Evolutionary conservation across 164 flowering plant genomes (phyloP).

Genomic region (Sedum album): DNA sequence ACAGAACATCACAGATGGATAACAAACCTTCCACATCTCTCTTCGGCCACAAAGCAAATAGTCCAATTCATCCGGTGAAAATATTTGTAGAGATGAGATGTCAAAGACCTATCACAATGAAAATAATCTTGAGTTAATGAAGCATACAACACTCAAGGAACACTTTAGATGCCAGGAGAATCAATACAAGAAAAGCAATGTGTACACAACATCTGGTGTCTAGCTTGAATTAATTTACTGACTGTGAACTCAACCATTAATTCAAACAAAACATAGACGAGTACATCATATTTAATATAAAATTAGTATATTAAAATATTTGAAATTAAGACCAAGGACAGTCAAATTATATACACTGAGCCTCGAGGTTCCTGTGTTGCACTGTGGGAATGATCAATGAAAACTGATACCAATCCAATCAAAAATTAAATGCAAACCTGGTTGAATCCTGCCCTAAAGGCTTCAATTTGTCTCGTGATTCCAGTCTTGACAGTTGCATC

Average conservation of each 20-base stretch:
- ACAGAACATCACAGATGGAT: background rate
- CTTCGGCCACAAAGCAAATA: conserved; percentile 89
- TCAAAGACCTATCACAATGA: conserved; percentile 68
- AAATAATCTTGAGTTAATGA: background rate
- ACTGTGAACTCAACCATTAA: background rate
- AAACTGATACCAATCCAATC: background rate
- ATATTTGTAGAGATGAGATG: conserved; percentile 78
- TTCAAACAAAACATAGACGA: background rate
- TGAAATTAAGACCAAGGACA: background rate
- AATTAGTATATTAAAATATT: too few relatives aligned
- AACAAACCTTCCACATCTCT: conserved; percentile 89
- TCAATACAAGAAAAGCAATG: background rate
- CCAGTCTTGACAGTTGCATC: conserved; percentile 90
- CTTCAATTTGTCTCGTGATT: conserved; percentile 79
- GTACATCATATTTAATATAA: background rate
- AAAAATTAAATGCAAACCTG: conserved; percentile 39
- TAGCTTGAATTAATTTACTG: background rate
- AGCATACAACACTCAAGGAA: background rate
- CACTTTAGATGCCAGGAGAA: background rate
- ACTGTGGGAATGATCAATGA: background rate
- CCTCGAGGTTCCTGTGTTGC: background rate
- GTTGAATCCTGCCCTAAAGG: conserved; percentile 88
- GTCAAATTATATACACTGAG: background rate
- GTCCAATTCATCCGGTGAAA: conserved; percentile 81
- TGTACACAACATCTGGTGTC: background rate